phyloP scores from a whole-genome alignment of 768 basidiomycete species.

The Botryobasidium botryosum region DNA sequence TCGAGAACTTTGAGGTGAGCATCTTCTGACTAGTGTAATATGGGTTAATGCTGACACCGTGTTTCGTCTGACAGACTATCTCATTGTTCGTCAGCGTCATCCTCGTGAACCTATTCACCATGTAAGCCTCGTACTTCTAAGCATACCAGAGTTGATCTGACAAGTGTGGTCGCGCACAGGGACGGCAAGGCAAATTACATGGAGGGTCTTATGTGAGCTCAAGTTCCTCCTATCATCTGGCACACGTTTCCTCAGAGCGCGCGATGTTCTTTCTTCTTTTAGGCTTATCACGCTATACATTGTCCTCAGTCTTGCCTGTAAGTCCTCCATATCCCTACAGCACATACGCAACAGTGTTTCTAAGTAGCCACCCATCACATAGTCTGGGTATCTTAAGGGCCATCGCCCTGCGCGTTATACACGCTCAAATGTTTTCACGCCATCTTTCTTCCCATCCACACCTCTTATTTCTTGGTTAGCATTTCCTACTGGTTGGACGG shows the following conservation, averaged over 20 bases:
- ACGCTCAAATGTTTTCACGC: too few relatives aligned
- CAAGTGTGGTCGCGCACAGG: constrained; percentile 18
- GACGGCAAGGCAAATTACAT: constrained; percentile 84
- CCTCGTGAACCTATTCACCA: constrained; percentile 67
- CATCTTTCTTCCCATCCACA: too few relatives aligned
- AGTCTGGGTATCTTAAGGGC: constrained; percentile 10
- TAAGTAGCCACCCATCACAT: not conserved
- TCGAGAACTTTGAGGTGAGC: constrained; percentile 65
- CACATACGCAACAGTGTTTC: not conserved
- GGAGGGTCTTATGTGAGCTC: constrained; percentile 61
- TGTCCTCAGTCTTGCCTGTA: constrained; percentile 68
- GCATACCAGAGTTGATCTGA: not conserved
- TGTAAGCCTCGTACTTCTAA: constrained; percentile 11
- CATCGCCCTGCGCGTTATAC: too few relatives aligned
- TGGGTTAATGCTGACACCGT: not conserved
- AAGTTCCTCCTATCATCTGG: not conserved
- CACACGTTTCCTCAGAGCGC: too few relatives aligned
- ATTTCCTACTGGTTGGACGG: too few relatives aligned
- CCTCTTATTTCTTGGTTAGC: too few relatives aligned
- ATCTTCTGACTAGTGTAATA: not conserved
- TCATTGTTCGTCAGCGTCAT: constrained; percentile 74
- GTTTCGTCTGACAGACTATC: constrained; percentile 38
- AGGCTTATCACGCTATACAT: constrained; percentile 45
- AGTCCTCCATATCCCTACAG: constrained; percentile 17
- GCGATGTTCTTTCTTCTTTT: not conserved